Conservation (phyloP, 1,284 basidiomycete species). For the Inonotus hispidus region DNA sequence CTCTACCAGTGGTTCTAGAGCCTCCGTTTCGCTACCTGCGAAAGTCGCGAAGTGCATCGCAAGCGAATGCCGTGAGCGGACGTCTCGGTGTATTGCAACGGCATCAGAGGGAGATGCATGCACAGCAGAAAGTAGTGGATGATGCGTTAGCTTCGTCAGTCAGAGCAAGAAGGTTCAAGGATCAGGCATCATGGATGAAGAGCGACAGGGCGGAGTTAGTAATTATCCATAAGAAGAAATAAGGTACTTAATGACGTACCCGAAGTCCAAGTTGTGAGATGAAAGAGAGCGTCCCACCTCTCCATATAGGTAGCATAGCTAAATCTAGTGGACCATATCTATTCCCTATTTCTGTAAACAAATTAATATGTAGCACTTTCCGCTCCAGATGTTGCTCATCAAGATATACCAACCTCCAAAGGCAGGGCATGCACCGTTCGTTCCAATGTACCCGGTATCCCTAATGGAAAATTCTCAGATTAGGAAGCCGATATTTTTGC, state of each 20-base stretch:
- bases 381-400: background rate
- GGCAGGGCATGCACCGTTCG: conserved; percentile 27
- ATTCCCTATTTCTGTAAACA: conserved; percentile 30
- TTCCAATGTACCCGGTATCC: conserved; percentile 30
- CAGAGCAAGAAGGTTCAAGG: background rate
- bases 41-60: conserved; percentile 39
- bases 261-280: conserved; percentile 27
- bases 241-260: conserved; percentile 18
- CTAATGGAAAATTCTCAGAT: conserved; percentile 17
- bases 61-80: conserved; percentile 32
- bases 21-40: conserved; percentile 32
- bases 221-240: background rate
- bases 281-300: conserved; percentile 29
- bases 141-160: conserved; percentile 20
- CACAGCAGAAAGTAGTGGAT: conserved; percentile 24
- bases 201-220: background rate
- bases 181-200: background rate
- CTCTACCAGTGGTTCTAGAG: conserved; percentile 31
- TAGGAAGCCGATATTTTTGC: background rate
- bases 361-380: background rate
- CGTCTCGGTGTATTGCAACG: conserved; percentile 26
- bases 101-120: conserved; percentile 30
- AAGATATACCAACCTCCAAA: conserved; percentile 27
- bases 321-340: conserved; percentile 31
- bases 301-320: conserved; percentile 33